Evolutionary conservation across 2,329 filamentous ascomycete genomes (phyloP).

Genomic region (Pleoardoris graminearum): DNA sequence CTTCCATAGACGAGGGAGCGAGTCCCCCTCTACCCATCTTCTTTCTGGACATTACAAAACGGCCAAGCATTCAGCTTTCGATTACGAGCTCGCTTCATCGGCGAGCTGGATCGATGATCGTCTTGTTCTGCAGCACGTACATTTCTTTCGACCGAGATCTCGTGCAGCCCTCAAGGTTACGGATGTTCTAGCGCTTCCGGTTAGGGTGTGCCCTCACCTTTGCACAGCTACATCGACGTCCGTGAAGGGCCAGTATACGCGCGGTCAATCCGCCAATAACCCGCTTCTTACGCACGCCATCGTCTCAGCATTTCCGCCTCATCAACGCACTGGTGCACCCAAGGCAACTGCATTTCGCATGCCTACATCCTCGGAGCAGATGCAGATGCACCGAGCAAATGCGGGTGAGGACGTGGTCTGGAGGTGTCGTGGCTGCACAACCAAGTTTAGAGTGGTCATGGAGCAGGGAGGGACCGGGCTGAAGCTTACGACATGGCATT

Average conservation of each 20-base stretch:
- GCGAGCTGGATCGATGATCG: not conserved
- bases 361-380: conserved; percentile 2
- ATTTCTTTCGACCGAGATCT: not conserved
- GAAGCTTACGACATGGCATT: conserved; percentile 10
- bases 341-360: not conserved
- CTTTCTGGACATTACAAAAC: not conserved
- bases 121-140: conserved; percentile 6
- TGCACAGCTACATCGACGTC: not conserved
- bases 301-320: not conserved
- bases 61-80: not conserved
- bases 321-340: not conserved
- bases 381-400: not conserved
- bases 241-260: not conserved
- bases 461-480: not conserved
- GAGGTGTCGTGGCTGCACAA: conserved; percentile 10
- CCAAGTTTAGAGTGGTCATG: conserved; percentile 1
- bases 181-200: not conserved
- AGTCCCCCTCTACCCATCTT: not conserved
- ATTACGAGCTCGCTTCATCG: not conserved
- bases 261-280: not conserved
- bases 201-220: conserved; percentile 5
- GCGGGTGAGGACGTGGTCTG: not conserved
- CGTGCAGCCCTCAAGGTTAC: not conserved
- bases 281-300: conserved; percentile 7
- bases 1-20: not conserved